These are phyloP conservation scores for Rhizopus stolonifer DNA, from an alignment of 371 early-diverging fungal species.

Conservation along the genomic window DNA sequence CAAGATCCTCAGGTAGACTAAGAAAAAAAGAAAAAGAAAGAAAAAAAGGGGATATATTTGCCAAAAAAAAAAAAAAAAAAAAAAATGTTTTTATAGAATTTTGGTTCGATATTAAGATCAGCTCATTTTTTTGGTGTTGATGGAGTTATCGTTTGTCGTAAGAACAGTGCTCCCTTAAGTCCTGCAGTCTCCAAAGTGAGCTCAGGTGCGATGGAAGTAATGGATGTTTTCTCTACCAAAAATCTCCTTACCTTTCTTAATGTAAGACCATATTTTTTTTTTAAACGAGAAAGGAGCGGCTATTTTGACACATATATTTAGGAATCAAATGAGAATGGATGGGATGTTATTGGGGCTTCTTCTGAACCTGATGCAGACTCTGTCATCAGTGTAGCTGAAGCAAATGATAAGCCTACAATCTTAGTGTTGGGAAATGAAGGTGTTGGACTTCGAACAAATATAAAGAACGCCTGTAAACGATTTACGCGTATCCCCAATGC, in stretches of 20 bases:
- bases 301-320: neutral
- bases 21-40: neutral
- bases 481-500: conserved; percentile 41
- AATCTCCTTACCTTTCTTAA: conserved; percentile 53
- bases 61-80: neutral
- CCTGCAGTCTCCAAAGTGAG: conserved; percentile 62
- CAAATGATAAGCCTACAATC: conserved; percentile 27
- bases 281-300: neutral
- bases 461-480: conserved; percentile 41
- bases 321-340: conserved; percentile 41
- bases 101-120: conserved; percentile 66
- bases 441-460: conserved; percentile 48
- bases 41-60: too few species aligned
- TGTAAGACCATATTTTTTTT: conserved; percentile 20
- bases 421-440: conserved; percentile 73
- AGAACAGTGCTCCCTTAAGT: conserved; percentile 59
- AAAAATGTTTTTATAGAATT: conserved; percentile 35
- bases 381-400: neutral
- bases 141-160: conserved; percentile 57
- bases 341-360: conserved; percentile 56
- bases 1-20: conserved; percentile 60
- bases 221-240: conserved; percentile 50
- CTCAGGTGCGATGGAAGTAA: conserved; percentile 64
- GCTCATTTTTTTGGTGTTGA: conserved; percentile 62
- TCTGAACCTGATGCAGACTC: conserved; percentile 6